Conservation (phyloP, 2,329 filamentous ascomycete genomes). For the Clarireedia monteithiana region DNA sequence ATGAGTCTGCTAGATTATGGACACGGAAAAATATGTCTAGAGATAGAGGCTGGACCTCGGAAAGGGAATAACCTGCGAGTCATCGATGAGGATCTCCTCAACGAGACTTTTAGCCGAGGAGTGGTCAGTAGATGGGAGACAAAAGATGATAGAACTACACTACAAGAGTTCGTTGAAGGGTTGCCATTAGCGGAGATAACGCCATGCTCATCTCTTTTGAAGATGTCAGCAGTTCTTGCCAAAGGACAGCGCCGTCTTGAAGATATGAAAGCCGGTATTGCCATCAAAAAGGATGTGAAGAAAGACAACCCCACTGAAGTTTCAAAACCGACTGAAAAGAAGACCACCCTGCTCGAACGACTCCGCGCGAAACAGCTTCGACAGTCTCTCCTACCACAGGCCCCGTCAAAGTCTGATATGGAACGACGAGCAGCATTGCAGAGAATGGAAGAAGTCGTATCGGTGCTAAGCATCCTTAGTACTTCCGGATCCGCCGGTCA, state of each 20-base stretch:
- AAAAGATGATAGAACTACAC: conserved; percentile 3
- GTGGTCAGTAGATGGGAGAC: conserved; percentile 39
- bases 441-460: conserved; percentile 59
- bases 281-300: conserved; percentile 40
- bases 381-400: conserved; percentile 35
- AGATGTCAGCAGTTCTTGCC: conserved; percentile 48
- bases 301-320: conserved; percentile 28
- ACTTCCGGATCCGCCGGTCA: conserved; percentile 42
- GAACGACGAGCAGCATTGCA: conserved; percentile 58
- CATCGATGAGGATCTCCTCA: conserved; percentile 44
- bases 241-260: conserved; percentile 64
- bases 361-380: conserved; percentile 63
- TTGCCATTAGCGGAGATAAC: conserved; percentile 49
- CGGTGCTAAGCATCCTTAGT: conserved; percentile 59
- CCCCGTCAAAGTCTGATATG: conserved; percentile 46
- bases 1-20: conserved; percentile 44
- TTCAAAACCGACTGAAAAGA: conserved; percentile 32
- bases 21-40: conserved; percentile 49
- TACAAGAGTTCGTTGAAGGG: conserved; percentile 41
- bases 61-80: conserved; percentile 29
- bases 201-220: conserved; percentile 42
- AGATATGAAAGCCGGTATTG: conserved; percentile 58
- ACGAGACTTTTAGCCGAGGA: conserved; percentile 46
- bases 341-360: conserved; percentile 65
- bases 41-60: conserved; percentile 32